These are phyloP conservation scores for Quercus parvula DNA, from an alignment of 306 rosid genomes.

Conservation along the genomic window DNA sequence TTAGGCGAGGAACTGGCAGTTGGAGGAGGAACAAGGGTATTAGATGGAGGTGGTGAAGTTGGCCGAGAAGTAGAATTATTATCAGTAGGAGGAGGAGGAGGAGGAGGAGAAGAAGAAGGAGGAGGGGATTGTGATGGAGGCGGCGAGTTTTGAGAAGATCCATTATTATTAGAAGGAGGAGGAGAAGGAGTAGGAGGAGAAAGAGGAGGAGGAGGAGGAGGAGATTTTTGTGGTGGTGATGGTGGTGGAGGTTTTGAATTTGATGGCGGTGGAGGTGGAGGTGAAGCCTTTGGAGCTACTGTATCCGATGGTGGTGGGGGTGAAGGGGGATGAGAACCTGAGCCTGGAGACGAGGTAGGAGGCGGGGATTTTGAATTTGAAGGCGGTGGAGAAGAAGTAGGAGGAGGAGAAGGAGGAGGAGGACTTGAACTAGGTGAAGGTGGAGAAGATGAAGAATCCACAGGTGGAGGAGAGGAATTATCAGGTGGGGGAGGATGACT, in stretches of 20 bases:
- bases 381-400: background rate
- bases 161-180: background rate
- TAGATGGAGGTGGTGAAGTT: slow-evolving; percentile 1
- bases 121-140: slow-evolving; percentile 33
- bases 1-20: background rate
- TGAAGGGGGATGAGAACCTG: background rate
- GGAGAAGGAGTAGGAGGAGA: background rate
- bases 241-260: slow-evolving; percentile 19
- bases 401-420: background rate
- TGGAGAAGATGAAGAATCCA: background rate
- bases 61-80: background rate
- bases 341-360: background rate
- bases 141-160: background rate
- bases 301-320: background rate
- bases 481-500: background rate
- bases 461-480: slow-evolving; percentile 5
- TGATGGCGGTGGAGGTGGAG: slow-evolving; percentile 7
- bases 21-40: slow-evolving; percentile 14
- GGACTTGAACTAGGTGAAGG: background rate
- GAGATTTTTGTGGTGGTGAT: background rate
- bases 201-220: background rate
- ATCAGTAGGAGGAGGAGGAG: background rate
- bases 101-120: slow-evolving; percentile 14
- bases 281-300: background rate
- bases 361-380: background rate